Percentiles rank a stretch among this genome's conserved stretches.
phyloP scores from a whole-genome alignment of 164 flowering plant genomes.

The Taxillus chinensis region DNA sequence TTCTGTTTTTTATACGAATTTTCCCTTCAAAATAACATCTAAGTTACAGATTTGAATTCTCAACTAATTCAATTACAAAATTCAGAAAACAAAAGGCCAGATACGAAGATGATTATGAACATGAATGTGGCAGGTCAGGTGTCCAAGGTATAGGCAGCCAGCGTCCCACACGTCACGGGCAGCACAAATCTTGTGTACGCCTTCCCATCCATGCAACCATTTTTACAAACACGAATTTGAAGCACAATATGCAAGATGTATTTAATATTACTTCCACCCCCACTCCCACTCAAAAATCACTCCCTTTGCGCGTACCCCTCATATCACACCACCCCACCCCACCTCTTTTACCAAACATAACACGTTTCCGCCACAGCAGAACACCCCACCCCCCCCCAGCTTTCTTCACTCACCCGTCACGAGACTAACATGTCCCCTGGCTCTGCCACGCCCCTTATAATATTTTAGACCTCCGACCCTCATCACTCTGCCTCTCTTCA shows the following conservation, averaged over 20 bases:
- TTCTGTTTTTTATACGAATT: too few species aligned
- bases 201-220: constrained; percentile 23
- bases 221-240: background rate
- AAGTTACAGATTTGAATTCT: too few species aligned
- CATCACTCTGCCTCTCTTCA: constrained; percentile 6
- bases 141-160: background rate
- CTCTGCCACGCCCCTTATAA: constrained; percentile 3
- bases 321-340: constrained; percentile 14
- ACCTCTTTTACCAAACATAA: constrained; percentile 23
- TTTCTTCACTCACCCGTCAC: constrained; percentile 39
- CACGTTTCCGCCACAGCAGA: constrained; percentile 17
- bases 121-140: too few species aligned
- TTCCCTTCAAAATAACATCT: too few species aligned
- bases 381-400: constrained; percentile 19
- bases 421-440: constrained; percentile 48
- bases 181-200: constrained; percentile 56
- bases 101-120: too few species aligned
- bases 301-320: constrained; percentile 44
- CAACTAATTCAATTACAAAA: too few species aligned
- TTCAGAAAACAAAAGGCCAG: too few species aligned
- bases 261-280: background rate
- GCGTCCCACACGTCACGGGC: constrained; percentile 51
- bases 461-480: constrained; percentile 18
- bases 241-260: background rate
- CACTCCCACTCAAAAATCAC: constrained; percentile 9